phyloP scores from a whole-genome alignment of 345 rosid species.

The Citrus unshiu region DNA sequence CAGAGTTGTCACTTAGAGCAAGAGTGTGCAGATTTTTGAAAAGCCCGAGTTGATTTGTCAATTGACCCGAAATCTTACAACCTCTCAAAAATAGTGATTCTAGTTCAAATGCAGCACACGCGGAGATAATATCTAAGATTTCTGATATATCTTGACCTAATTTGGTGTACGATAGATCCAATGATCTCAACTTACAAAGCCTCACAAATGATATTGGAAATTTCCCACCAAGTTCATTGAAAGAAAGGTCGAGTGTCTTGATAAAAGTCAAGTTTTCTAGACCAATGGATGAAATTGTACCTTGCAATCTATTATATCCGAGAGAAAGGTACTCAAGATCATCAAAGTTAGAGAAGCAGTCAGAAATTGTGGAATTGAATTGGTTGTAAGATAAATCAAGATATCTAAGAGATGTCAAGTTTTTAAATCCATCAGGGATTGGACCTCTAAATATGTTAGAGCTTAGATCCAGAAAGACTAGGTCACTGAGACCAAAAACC shows the following conservation, averaged over 20 bases:
- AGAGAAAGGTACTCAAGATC: constrained; percentile 17
- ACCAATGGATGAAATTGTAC: constrained; percentile 10
- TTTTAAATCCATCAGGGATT: background rate
- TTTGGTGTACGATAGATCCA: background rate
- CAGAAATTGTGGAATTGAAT: constrained; percentile 19
- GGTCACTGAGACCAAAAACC: background rate
- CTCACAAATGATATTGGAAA: background rate
- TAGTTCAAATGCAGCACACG: background rate
- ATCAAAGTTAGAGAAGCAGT: constrained; percentile 12
- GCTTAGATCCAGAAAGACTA: constrained; percentile 13
- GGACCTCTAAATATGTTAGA: background rate
- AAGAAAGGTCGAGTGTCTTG: background rate
- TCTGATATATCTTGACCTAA: background rate
- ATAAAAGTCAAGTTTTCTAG: constrained; percentile 21
- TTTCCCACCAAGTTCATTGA: background rate
- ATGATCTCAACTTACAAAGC: background rate
- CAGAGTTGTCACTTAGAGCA: background rate
- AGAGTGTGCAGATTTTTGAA: background rate
- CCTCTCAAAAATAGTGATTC: background rate
- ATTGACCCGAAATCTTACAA: background rate
- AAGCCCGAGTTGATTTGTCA: background rate
- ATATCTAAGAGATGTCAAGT: constrained; percentile 5
- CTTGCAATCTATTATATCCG: background rate
- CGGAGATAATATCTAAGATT: background rate
- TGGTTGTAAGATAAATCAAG: constrained; percentile 7